Conservation (phyloP, 208 protist species). For the Crithidia sp. region DNA sequence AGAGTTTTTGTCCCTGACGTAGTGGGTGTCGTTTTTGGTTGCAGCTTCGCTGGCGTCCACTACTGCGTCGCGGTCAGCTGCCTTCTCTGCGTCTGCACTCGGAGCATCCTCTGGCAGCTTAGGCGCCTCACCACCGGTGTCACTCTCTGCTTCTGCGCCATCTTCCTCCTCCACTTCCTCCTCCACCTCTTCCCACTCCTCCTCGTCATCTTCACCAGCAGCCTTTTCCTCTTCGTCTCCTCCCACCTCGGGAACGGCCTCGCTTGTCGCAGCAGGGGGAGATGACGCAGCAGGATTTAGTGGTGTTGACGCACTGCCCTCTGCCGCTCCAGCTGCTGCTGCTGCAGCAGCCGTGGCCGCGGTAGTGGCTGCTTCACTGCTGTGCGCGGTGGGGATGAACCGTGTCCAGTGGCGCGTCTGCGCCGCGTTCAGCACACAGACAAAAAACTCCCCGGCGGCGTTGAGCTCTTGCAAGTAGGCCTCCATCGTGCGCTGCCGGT, state of each 20-base stretch:
- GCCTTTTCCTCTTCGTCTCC: neutral
- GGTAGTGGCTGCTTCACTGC: neutral
- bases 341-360: neutral
- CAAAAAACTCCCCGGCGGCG: conserved; percentile 25
- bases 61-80: too few species aligned
- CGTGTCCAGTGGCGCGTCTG: conserved; percentile 30
- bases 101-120: too few species aligned
- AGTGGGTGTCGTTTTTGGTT: too few species aligned
- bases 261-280: too few species aligned
- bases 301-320: neutral
- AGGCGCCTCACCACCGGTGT: too few species aligned
- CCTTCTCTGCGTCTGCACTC: too few species aligned
- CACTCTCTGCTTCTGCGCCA: neutral
- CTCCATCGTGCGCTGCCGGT: conserved; percentile 32
- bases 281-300: too few species aligned
- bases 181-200: conserved; percentile 29
- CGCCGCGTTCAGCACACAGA: conserved; percentile 30
- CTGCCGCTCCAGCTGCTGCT: neutral
- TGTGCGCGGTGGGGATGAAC: conserved; percentile 7
- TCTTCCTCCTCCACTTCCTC: conserved; percentile 26
- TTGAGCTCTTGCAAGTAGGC: conserved; percentile 13
- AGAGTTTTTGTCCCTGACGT: too few species aligned
- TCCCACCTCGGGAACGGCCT: neutral
- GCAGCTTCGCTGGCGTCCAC: too few species aligned
- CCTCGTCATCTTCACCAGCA: conserved; percentile 8